Percentiles rank a stretch among this genome's conserved stretches.
phyloP scores from a whole-genome alignment of 2,329 filamentous ascomycete genomes.

The Cercospora nicotianae region DNA sequence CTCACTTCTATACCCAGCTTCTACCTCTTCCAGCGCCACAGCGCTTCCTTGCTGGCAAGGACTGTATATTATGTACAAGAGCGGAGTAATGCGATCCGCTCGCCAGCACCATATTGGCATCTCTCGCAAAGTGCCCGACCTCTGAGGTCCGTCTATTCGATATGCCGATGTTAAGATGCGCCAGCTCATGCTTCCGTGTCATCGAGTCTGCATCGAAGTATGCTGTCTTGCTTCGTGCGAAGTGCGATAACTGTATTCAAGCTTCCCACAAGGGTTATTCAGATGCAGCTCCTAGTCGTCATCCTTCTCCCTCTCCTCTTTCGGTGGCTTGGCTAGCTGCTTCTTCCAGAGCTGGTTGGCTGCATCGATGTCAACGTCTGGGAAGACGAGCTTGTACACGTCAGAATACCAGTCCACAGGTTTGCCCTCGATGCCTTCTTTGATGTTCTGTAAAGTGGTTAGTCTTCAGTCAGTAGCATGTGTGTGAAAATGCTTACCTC shows the following conservation, averaged over 20 bases:
- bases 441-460: constrained; percentile 75
- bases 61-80: constrained; percentile 20
- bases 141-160: neutral
- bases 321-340: constrained; percentile 58
- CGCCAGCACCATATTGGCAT: neutral
- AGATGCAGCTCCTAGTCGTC: constrained; percentile 18
- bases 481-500: constrained; percentile 78
- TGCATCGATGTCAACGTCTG: constrained; percentile 68
- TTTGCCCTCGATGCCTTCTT: constrained; percentile 88
- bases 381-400: constrained; percentile 89
- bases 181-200: neutral
- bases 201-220: neutral
- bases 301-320: constrained; percentile 46
- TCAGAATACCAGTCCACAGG: constrained; percentile 92
- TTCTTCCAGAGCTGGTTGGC: constrained; percentile 73
- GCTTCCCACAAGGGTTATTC: constrained; percentile 9
- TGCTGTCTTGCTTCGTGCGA: neutral
- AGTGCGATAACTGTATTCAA: constrained; percentile 8
- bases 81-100: constrained; percentile 12
- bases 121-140: neutral
- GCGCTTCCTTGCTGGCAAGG: neutral
- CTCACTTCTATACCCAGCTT: neutral
- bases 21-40: neutral
- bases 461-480: no score
- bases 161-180: neutral